phyloP scores from a whole-genome alignment of 2,329 filamentous ascomycete species.

The Clonostachys sp. region DNA sequence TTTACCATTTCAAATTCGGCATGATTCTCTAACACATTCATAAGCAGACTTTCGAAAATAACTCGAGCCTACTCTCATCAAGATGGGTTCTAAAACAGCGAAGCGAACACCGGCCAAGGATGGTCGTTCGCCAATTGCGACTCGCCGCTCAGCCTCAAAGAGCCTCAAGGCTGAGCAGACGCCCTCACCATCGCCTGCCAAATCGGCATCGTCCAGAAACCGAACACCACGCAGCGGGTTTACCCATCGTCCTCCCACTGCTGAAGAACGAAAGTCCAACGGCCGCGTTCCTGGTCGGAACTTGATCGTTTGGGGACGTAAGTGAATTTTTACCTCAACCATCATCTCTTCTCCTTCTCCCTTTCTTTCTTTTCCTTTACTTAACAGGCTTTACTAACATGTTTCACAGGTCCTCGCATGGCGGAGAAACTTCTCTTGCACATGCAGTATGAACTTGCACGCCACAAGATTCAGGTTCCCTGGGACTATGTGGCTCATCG shows the following conservation, averaged over 20 bases:
- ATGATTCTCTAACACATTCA: too few species aligned
- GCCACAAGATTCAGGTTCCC: slow-evolving; percentile 23
- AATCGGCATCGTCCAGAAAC: slow-evolving; percentile 1
- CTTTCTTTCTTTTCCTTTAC: background rate
- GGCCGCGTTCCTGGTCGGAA: slow-evolving; percentile 25
- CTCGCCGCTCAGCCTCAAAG: slow-evolving; percentile 6
- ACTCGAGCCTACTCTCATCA: background rate
- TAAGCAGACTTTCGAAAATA: too few species aligned
- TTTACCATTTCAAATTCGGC: too few species aligned
- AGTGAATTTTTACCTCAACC: slow-evolving; percentile 10
- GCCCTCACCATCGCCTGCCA: background rate
- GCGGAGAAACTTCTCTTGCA: slow-evolving; percentile 36
- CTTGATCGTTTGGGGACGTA: slow-evolving; percentile 37
- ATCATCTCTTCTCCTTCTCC: background rate
- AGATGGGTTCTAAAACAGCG: slow-evolving; percentile 1
- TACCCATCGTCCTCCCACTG: slow-evolving; percentile 15
- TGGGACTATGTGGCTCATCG: slow-evolving; percentile 34
- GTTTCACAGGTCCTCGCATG: slow-evolving; percentile 35
- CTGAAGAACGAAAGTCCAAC: slow-evolving; percentile 15
- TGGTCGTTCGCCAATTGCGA: slow-evolving; percentile 5
- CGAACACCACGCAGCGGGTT: slow-evolving; percentile 6
- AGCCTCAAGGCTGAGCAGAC: slow-evolving; percentile 2
- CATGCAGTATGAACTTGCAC: slow-evolving; percentile 30
- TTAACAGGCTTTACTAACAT: background rate
- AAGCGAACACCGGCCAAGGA: slow-evolving; percentile 12